Evolutionary conservation across 2,329 filamentous ascomycete species (phyloP).

Genomic region (Nothophoma quercina): DNA sequence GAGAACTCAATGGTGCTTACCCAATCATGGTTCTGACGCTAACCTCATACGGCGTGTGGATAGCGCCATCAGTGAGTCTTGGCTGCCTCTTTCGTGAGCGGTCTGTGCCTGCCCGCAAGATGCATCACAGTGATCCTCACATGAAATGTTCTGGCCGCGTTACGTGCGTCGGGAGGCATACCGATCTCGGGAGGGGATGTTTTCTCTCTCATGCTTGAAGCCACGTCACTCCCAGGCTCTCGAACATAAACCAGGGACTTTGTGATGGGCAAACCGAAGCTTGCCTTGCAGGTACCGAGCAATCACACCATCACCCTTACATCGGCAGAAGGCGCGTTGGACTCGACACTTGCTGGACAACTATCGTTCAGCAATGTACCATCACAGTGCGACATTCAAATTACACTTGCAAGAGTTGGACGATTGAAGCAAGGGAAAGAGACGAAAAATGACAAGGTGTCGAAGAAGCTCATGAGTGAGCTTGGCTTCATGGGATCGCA

Average conservation of each 20-base stretch:
- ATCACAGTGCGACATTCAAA: conserved; percentile 3
- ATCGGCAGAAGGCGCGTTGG: background rate
- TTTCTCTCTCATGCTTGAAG: background rate
- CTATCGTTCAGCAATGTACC: conserved; percentile 6
- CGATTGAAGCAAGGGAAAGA: background rate
- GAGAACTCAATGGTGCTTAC: background rate
- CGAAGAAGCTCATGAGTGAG: conserved; percentile 8
- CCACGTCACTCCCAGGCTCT: background rate
- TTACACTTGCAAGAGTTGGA: conserved; percentile 15
- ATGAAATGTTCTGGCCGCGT: conserved; percentile 6
- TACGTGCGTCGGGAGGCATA: background rate
- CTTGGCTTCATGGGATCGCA: conserved; percentile 9
- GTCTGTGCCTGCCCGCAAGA: background rate
- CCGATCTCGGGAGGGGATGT: background rate
- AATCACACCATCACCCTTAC: conserved; percentile 5
- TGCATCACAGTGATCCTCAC: too few relatives aligned
- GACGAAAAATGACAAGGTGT: background rate
- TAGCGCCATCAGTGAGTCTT: conserved; percentile 10
- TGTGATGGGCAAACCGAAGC: conserved; percentile 9
- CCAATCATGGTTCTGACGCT: conserved; percentile 6
- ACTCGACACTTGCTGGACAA: background rate
- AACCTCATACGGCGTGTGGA: background rate
- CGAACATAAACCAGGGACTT: background rate
- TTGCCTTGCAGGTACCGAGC: conserved; percentile 5
- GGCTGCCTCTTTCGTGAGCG: conserved; percentile 7